Evolutionary conservation across 495 filamentous ascomycete genomes (phyloP).

Genomic region (Thermochaetoides thermophila): DNA sequence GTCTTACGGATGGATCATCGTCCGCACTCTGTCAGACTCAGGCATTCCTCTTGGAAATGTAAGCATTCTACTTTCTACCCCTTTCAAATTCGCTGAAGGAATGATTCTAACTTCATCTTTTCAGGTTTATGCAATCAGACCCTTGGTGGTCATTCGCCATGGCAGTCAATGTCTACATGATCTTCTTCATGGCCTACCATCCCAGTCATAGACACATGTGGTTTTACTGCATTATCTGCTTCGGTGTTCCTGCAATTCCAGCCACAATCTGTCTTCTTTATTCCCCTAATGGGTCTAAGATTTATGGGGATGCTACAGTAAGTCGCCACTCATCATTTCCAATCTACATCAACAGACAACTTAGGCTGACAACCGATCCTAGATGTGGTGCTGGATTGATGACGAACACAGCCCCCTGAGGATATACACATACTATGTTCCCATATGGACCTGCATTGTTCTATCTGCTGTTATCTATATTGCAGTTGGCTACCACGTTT

Average conservation of each 20-base stretch:
- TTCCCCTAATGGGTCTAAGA: conserved; percentile 24
- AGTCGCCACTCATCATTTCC: too few species aligned
- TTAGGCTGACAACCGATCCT: too few species aligned
- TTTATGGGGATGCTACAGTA: conserved; percentile 63
- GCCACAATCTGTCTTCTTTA: conserved; percentile 50
- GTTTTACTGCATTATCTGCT: conserved; percentile 56
- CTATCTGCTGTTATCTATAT: conserved; percentile 58
- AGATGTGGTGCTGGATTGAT: conserved; percentile 80
- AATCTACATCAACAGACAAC: too few species aligned
- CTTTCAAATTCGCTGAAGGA: too few species aligned
- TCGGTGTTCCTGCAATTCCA: conserved; percentile 59
- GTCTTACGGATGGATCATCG: conserved; percentile 33
- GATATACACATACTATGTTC: conserved; percentile 65
- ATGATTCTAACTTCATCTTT: too few species aligned
- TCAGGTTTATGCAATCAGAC: conserved; percentile 44
- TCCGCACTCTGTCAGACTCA: conserved; percentile 58
- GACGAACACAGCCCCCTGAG: conserved; percentile 53
- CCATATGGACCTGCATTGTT: conserved; percentile 69
- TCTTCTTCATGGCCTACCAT: conserved; percentile 61
- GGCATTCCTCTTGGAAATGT: conserved; percentile 54
- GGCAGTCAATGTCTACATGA: conserved; percentile 75
- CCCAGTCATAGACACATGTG: conserved; percentile 48
- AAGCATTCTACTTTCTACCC: too few species aligned
- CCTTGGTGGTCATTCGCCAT: conserved; percentile 55
- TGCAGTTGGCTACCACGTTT: conserved; percentile 55